Evolutionary conservation across 257 asterid species (phyloP).

Genomic region (Nicotiana paniculata): DNA sequence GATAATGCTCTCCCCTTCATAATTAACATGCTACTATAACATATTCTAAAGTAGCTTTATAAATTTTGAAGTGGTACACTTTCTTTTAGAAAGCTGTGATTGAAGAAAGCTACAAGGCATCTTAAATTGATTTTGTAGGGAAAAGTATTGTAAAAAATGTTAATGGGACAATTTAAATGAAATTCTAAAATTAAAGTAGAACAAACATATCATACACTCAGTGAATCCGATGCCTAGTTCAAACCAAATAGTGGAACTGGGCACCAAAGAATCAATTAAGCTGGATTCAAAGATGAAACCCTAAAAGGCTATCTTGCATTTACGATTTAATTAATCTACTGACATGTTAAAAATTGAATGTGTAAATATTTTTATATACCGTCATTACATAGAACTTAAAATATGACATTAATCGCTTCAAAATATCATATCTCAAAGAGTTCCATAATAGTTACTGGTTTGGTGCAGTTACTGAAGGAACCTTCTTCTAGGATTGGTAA

Average conservation of each 20-base stretch:
- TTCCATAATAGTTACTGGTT: too few relatives aligned
- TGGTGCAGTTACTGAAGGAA: too few relatives aligned
- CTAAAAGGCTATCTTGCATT: background rate
- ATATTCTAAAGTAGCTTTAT: background rate
- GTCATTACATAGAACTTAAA: too few relatives aligned
- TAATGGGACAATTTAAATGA: background rate
- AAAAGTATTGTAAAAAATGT: background rate
- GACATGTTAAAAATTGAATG: too few relatives aligned
- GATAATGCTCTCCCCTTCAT: too few relatives aligned
- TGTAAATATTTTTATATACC: too few relatives aligned
- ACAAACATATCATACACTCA: background rate
- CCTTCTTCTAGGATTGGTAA: too few relatives aligned
- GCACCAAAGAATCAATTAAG: background rate
- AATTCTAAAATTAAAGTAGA: background rate
- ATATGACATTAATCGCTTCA: background rate
- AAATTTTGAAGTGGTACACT: background rate
- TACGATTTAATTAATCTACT: too few relatives aligned
- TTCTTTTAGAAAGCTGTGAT: background rate
- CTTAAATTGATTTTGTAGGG: background rate
- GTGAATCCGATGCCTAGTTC: conserved; percentile 4
- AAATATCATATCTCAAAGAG: background rate
- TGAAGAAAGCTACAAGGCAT: background rate
- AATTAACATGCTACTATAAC: too few relatives aligned
- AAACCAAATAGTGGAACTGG: background rate
- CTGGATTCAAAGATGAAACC: background rate